Percentiles rank a stretch among this genome's conserved stretches.
These are phyloP conservation scores for Coprinellus micaceus DNA, from an alignment of 768 basidiomycete species.

Conservation along the genomic window DNA sequence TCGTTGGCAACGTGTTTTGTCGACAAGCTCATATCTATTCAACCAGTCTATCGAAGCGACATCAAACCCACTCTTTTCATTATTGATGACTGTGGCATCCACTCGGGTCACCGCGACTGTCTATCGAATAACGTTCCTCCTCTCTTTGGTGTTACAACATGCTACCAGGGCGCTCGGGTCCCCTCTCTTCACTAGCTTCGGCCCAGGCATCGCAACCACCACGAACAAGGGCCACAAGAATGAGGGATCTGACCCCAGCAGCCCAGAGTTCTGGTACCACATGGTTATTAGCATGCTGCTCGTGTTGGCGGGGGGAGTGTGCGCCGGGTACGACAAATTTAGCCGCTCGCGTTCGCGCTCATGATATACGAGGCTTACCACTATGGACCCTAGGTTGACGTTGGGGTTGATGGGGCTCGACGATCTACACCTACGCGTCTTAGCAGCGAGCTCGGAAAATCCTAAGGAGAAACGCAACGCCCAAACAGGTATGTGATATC, in stretches of 20 bases:
- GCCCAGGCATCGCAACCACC: background rate
- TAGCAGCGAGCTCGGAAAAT: conserved; percentile 80
- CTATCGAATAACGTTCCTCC: conserved; percentile 2
- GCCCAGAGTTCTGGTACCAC: conserved; percentile 73
- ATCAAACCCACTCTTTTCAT: no score
- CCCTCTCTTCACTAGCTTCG: background rate
- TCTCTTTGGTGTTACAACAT: background rate
- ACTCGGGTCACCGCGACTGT: background rate
- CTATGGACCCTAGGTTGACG: conserved; percentile 55
- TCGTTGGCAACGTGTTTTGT: no score
- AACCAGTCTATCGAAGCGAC: no score
- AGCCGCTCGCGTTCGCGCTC: background rate
- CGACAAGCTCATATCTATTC: no score
- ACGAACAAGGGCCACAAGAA: conserved; percentile 3
- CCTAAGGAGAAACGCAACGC: conserved; percentile 66
- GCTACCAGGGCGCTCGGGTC: background rate
- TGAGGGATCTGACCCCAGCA: conserved; percentile 24
- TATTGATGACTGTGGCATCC: background rate
- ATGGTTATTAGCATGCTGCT: conserved; percentile 61
- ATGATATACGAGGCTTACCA: background rate
- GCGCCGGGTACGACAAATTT: conserved; percentile 70
- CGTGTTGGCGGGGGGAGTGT: conserved; percentile 85
- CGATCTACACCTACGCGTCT: conserved; percentile 83
- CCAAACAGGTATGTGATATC: conserved; percentile 48
- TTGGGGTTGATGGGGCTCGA: conserved; percentile 94